Conservation (phyloP, 768 basidiomycete genomes). For the Tulasnella sp. region DNA sequence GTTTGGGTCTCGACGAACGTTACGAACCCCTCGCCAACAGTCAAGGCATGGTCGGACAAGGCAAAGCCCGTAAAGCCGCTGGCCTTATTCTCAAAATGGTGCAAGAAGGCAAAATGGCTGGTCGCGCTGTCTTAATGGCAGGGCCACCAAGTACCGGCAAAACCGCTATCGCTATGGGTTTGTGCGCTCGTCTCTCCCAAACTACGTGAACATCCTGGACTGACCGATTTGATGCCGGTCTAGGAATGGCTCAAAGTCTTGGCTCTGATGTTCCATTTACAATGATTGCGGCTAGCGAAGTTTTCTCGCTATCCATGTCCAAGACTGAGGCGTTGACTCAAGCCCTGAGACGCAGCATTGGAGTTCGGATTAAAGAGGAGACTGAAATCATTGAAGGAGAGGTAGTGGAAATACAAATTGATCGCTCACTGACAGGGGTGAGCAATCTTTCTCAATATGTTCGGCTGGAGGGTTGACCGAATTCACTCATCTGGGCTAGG, state of each 20-base stretch:
- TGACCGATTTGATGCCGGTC: background rate
- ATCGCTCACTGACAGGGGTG: conserved; percentile 91
- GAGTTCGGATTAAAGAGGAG: conserved; percentile 95
- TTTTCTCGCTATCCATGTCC: conserved; percentile 96
- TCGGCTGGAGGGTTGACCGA: background rate
- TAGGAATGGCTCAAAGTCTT: conserved; percentile 93
- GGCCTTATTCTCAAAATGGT: conserved; percentile 99
- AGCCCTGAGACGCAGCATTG: conserved; percentile 90
- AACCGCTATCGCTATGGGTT: conserved; percentile 94
- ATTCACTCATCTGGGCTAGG: conserved; percentile 35
- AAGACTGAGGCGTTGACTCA: conserved; percentile 98
- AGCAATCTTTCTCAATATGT: conserved; percentile 21
- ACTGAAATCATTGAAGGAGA: conserved; percentile 96
- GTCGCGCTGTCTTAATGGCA: conserved; percentile 92
- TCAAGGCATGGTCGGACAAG: conserved; percentile 97
- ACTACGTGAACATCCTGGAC: background rate
- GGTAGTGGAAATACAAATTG: conserved; percentile 97
- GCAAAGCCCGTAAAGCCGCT: conserved; percentile 90
- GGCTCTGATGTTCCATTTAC: conserved; percentile 95
- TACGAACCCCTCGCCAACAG: conserved; percentile 81
- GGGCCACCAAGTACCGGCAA: conserved; percentile 97
- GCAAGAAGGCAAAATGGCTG: conserved; percentile 89
- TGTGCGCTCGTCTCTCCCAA: conserved; percentile 20
- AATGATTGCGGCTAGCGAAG: conserved; percentile 95
- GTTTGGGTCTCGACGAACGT: conserved; percentile 83